Evolutionary conservation across 805 yeast species (phyloP).

Genomic region (Wilhelminamyces savonicus): DNA sequence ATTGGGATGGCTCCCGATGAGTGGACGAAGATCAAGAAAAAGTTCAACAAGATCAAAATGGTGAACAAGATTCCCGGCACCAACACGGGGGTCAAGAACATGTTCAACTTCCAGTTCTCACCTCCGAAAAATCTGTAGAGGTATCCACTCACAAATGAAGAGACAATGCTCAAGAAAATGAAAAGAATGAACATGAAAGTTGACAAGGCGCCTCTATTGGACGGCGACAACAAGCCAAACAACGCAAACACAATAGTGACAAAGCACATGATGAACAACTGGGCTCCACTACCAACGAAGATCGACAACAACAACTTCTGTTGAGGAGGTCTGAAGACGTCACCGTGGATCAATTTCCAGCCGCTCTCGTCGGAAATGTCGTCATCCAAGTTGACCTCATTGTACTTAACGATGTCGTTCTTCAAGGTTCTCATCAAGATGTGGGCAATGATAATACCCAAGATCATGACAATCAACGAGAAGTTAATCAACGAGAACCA

Average conservation of each 20-base stretch:
- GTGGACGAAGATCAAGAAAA: constrained; percentile 67
- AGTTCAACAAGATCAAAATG: constrained; percentile 64
- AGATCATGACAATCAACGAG: constrained; percentile 68
- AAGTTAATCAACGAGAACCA: constrained; percentile 93
- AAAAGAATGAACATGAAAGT: constrained; percentile 85
- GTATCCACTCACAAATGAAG: constrained; percentile 83
- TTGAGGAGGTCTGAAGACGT: constrained; percentile 82
- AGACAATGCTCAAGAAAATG: constrained; percentile 73
- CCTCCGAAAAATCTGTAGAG: constrained; percentile 89
- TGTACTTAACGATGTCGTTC: constrained; percentile 81
- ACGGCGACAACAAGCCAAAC: constrained; percentile 85
- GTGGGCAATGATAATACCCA: constrained; percentile 74
- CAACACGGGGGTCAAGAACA: constrained; percentile 72
- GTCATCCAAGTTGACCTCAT: constrained; percentile 80
- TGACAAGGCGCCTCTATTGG: constrained; percentile 88
- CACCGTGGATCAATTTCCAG: constrained; percentile 95
- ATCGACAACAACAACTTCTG: constrained; percentile 68
- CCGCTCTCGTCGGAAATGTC: constrained; percentile 91
- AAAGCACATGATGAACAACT: constrained; percentile 69
- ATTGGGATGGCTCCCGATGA: constrained; percentile 95
- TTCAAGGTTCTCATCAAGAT: constrained; percentile 72
- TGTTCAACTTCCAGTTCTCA: constrained; percentile 80
- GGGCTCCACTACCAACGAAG: constrained; percentile 83
- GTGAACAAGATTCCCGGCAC: constrained; percentile 77
- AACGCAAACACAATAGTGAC: constrained; percentile 77